Percentiles rank a stretch among this genome's conserved stretches.
Conservation (phyloP, 129 eudicot species). For the Flaveria brownii region DNA sequence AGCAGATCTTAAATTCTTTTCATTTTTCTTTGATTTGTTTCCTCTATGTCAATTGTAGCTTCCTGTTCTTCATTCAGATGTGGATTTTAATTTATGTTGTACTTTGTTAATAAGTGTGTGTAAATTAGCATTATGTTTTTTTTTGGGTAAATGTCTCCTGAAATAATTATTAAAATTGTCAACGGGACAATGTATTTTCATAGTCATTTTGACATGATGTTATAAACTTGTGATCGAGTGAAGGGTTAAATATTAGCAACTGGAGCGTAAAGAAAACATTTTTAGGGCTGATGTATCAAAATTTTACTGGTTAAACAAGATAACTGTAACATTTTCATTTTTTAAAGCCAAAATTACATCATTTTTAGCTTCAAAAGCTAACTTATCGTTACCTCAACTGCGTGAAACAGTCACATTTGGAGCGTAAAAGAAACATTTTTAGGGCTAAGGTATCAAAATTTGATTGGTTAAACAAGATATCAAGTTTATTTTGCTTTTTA, state of each 20-base stretch:
- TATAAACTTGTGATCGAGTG: too few relatives aligned
- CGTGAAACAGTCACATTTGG: too few relatives aligned
- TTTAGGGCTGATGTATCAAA: background rate
- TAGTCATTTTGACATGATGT: too few relatives aligned
- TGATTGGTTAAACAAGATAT: background rate
- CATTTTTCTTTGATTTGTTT: conserved; percentile 18
- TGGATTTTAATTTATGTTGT: conserved; percentile 4
- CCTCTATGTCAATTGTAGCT: conserved; percentile 9
- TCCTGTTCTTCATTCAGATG: conserved; percentile 13
- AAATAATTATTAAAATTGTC: too few relatives aligned
- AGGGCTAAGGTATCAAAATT: background rate
- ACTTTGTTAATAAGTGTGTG: too few relatives aligned
- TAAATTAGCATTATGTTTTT: too few relatives aligned
- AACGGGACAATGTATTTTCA: too few relatives aligned
- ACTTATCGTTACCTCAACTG: background rate
- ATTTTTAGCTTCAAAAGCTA: background rate
- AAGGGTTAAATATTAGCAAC: background rate
- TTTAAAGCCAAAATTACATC: background rate
- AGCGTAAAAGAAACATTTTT: too few relatives aligned
- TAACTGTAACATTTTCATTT: background rate
- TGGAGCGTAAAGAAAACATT: too few relatives aligned
- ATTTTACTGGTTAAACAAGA: background rate
- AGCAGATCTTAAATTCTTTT: conserved; percentile 35
- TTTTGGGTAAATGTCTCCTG: too few relatives aligned
- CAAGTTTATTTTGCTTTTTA: too few relatives aligned